Percentiles rank a stretch among this genome's conserved stretches.
Conservation (phyloP, 352 stramenopile species). For the Globisporangium recalcitrans region DNA sequence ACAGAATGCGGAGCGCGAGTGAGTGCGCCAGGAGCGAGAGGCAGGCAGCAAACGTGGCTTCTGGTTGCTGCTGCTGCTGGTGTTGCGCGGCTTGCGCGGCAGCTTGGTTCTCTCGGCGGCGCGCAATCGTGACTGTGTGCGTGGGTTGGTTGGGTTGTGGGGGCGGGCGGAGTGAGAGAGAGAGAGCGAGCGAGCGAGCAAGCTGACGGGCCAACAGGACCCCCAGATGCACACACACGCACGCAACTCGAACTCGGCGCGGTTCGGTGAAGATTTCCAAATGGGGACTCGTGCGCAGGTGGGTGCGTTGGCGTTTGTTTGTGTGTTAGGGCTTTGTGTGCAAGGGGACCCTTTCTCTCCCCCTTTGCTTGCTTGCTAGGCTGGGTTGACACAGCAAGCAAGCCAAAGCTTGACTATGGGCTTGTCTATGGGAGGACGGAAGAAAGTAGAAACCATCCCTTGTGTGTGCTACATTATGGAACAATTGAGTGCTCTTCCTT, state of each 20-base stretch:
- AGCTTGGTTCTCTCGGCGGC: conserved; percentile 3
- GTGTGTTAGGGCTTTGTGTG: neutral
- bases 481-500: neutral
- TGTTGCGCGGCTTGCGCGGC: neutral
- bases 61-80: neutral
- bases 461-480: neutral
- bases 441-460: conserved; percentile 13
- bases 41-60: neutral
- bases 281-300: neutral
- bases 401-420: neutral
- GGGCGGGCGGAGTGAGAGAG: neutral
- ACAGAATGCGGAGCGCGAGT: conserved; percentile 19
- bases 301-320: conserved; percentile 2
- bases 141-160: no score
- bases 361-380: neutral
- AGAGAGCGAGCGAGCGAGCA: neutral
- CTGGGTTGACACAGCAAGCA: conserved; percentile 3
- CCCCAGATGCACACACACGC: conserved; percentile 5
- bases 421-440: conserved; percentile 2
- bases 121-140: conserved; percentile 17
- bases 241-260: conserved; percentile 2
- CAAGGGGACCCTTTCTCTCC: neutral
- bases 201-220: neutral
- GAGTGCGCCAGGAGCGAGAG: conserved; percentile 16
- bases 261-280: conserved; percentile 20